Percentiles rank a stretch among this genome's conserved stretches.
Evolutionary conservation across 2,329 filamentous ascomycete species (phyloP).

Genomic region (Rosellinia necatrix): DNA sequence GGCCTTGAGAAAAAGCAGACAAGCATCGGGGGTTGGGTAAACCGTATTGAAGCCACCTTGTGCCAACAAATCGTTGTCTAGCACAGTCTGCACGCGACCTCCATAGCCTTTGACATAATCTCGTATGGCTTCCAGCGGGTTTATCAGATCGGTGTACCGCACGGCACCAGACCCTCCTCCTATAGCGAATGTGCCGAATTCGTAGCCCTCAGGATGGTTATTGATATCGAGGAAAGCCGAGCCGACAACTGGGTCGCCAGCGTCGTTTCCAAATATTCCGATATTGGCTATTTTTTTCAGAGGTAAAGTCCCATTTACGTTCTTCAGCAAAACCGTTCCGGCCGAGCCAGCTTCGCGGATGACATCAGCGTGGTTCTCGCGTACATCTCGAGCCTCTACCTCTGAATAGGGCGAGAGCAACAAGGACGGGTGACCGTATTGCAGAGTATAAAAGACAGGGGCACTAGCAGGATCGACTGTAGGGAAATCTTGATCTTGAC

Average conservation of each 20-base stretch:
- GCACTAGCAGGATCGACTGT: conserved; percentile 47
- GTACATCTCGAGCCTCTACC: conserved; percentile 56
- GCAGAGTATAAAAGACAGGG: conserved; percentile 50
- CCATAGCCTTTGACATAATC: conserved; percentile 51
- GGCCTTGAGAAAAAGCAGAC: conserved; percentile 67
- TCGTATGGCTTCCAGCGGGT: conserved; percentile 59
- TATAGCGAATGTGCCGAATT: conserved; percentile 61
- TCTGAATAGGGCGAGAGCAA: conserved; percentile 49
- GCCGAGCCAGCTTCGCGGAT: conserved; percentile 58
- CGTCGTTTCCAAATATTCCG: conserved; percentile 63
- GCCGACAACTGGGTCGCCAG: conserved; percentile 52
- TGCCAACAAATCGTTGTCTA: conserved; percentile 50
- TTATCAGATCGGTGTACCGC: conserved; percentile 58
- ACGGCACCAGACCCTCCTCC: conserved; percentile 64
- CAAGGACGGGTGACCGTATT: conserved; percentile 52
- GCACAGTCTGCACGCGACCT: conserved; percentile 48
- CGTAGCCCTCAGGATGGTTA: conserved; percentile 65
- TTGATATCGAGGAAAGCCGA: background rate
- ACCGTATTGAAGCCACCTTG: background rate
- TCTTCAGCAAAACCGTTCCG: conserved; percentile 76
- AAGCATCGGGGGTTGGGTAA: conserved; percentile 60
- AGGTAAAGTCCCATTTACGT: conserved; percentile 64
- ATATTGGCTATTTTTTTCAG: conserved; percentile 60
- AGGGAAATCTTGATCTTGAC: conserved; percentile 54
- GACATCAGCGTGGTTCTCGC: conserved; percentile 59